Base-by-base conservation (phyloP, 164 flowering plant species). In the Tetrastigma voinierianum region DNA sequence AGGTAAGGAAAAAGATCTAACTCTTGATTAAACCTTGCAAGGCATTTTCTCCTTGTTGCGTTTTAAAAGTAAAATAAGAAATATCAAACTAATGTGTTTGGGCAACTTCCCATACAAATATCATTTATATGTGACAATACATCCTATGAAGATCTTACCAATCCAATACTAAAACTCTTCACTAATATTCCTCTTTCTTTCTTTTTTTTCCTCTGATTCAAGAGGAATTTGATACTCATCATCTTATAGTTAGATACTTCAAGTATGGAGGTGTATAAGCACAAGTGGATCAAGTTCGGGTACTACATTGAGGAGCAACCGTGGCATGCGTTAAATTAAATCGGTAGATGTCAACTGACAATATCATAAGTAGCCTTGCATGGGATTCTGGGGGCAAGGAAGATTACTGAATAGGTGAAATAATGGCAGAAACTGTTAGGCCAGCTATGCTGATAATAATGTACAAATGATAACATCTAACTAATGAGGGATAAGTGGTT, bases 221-320 rank as follows among this genome's bases (percentile, higher is more conserved):
- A 32, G 40, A n/a, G n/a, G n/a, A 59, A 4, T 17, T 32, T 51
- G 7, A 7, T 0, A 10, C 52, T 10, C 46, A 44, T 64, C 59
- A 23, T 55, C n/a, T 48, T 47, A 40, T 51, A 53, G 49, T 24
- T 57, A 61, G 73, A 56, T 66, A 52, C 55, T 48, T 64, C 75
- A 77, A 68, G 81, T 70, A n/a, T n/a, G n/a, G 81, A 25, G 40
- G 32, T 66, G 72, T 65, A 47, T 32, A 51, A 24, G 57, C 70
- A 59, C 45, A 77, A 71, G 61, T 62, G 58, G 51, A n/a, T 46
- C 46, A 61, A 73, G 77, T 77, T 77, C 67, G 77, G 80, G n/a
- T 51, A 45, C 12, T 12, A 24, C 19, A 40, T 56, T 57, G 58
- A 46, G 53, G 57, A 65, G 52, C 71, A 58, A 67, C 61, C 52